phyloP scores from a whole-genome alignment of 2,329 filamentous ascomycete genomes.

The Nemania sp. region DNA sequence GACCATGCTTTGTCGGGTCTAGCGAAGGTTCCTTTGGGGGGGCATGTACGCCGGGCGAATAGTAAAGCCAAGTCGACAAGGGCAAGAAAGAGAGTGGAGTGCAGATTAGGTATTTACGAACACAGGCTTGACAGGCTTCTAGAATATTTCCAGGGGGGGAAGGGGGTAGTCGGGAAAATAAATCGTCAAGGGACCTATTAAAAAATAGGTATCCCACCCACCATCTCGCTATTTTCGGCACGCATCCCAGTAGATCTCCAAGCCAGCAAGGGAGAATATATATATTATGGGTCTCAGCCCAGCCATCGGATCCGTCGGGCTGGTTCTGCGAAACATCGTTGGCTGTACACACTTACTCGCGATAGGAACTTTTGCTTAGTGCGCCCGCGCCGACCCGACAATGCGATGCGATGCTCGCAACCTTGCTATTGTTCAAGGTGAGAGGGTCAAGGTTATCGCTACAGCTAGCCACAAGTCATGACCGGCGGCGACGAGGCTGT shows the following conservation, averaged over 20 bases:
- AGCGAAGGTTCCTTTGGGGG: not conserved
- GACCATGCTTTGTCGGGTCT: slow-evolving; percentile 18
- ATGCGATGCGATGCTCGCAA: not conserved
- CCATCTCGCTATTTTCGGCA: slow-evolving; percentile 41
- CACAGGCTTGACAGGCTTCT: slow-evolving; percentile 37
- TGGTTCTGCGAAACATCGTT: slow-evolving; percentile 42
- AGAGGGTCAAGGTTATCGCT: slow-evolving; percentile 7
- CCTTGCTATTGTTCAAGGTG: not conserved
- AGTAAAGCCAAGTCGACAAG: slow-evolving; percentile 26
- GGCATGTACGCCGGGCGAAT: not conserved
- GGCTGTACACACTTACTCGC: slow-evolving; percentile 18
- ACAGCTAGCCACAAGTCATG: slow-evolving; percentile 19
- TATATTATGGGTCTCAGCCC: slow-evolving; percentile 45
- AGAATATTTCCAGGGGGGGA: slow-evolving; percentile 37
- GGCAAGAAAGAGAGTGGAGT: slow-evolving; percentile 19
- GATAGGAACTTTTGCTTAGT: slow-evolving; percentile 26
- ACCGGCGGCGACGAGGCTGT: slow-evolving; percentile 17
- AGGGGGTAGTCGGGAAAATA: slow-evolving; percentile 29
- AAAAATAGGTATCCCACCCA: slow-evolving; percentile 28
- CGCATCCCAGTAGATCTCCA: slow-evolving; percentile 48
- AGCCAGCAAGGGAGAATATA: slow-evolving; percentile 41
- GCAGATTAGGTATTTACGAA: slow-evolving; percentile 4
- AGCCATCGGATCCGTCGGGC: slow-evolving; percentile 48
- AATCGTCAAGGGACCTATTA: slow-evolving; percentile 24
- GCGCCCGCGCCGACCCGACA: slow-evolving; percentile 8